Base-by-base conservation (phyloP, 78 protist genomes). In the Dictyostelium purpureum region DNA sequence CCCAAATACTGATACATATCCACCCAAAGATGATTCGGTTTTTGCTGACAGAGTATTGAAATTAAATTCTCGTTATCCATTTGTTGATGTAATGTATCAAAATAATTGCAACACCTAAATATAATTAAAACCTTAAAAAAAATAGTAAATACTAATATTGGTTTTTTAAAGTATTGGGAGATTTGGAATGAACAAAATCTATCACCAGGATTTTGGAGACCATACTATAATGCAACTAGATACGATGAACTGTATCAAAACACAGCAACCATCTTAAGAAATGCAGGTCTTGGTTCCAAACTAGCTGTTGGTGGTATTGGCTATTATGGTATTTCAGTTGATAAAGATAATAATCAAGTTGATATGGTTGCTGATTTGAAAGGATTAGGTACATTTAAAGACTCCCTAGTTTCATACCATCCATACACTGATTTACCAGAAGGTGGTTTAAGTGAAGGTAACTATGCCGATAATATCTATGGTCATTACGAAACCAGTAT, bases 391-490 rank as follows among this genome's bases (percentile, higher is more conserved):
- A 71, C 75, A 18, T 71, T 45, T 45, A 14, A 40, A 47, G 28
- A 49, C 21, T n/a, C 19, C 5, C 5, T 71, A 16, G 35, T 26
- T 19, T 26, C 59, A 24, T 71, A 71, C 43, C 79, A 71, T 26
- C 79, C 79, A 40, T 71, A 71, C 21, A 71, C 79, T 28, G 57
- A 71, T 40, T 45, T 28, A 28, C 79, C 79, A 26, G 79, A 71
- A 47, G 79, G 79, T 45, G 79, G 57, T n/a, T n/a, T n/a, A n/a
- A n/a, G n/a, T 19, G 6, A 24, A n/a, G 57, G 61, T 6, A 54
- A 71, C 10, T 26, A 6, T 10, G 31, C 66, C 14, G 66, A 21
- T 21, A 21, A 19, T 37, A 12, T 4, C 21, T 71, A 45, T 45
- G 79, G 43, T 11, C 35, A 45, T 45, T 1, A 6, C 14, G 40